phyloP scores from a whole-genome alignment of 805 yeast species.

The Candida vartiovaarae region DNA sequence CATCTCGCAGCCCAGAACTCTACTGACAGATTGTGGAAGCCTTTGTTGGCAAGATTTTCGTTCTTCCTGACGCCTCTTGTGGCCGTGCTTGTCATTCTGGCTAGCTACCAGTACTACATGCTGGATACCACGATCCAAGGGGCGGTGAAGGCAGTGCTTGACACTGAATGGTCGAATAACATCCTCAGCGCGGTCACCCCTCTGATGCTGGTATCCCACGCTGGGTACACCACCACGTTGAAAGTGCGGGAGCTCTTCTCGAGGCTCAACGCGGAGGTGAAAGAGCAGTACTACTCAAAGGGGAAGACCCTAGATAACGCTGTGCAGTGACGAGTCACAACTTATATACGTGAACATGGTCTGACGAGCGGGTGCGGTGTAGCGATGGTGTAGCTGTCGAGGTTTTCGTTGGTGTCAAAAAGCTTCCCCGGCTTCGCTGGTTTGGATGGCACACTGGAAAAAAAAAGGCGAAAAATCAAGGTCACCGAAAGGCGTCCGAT shows the following conservation, averaged over 20 bases:
- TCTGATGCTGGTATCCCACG: background rate
- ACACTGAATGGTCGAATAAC: too few species aligned
- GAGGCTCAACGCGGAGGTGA: conserved; percentile 38
- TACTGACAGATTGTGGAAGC: background rate
- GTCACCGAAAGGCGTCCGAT: background rate
- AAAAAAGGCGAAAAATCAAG: conserved; percentile 1
- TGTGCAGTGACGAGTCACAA: background rate
- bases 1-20: background rate
- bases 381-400: too few species aligned
- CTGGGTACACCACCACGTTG: background rate
- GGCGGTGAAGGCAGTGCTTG: too few species aligned
- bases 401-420: too few species aligned
- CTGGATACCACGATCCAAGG: too few species aligned
- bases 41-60: background rate
- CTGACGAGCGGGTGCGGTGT: too few species aligned
- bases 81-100: too few species aligned
- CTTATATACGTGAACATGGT: too few species aligned
- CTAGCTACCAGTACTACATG: too few species aligned
- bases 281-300: conserved; percentile 48
- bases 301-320: conserved; percentile 45
- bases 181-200: too few species aligned
- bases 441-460: background rate
- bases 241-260: conserved; percentile 4
- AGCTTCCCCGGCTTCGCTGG: conserved; percentile 1
- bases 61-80: too few species aligned